These are phyloP conservation scores for Cyberlindnera petersonii DNA, from an alignment of 805 yeast genomes.

Conservation along the genomic window DNA sequence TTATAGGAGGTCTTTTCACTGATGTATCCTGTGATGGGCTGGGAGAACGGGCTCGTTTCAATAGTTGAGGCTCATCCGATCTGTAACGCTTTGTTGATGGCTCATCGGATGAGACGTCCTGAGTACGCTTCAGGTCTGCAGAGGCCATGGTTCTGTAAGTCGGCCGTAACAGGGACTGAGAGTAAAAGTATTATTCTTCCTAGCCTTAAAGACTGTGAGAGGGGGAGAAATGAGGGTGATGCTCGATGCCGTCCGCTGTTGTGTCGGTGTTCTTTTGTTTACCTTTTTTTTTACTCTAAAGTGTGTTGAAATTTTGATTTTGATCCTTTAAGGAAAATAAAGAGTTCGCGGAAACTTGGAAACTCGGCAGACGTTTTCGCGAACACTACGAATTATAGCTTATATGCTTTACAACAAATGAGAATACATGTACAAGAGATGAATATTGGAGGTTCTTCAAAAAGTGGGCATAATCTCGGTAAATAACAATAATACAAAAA, in stretches of 20 bases:
- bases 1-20: slow-evolving; percentile 31
- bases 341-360: slow-evolving; percentile 1
- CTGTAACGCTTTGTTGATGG: slow-evolving; percentile 1
- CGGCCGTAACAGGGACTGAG: no score
- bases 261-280: slow-evolving; percentile 1
- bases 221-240: no score
- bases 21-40: slow-evolving; percentile 3
- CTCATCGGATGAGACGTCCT: background rate
- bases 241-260: background rate
- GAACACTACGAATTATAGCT: no score
- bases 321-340: background rate
- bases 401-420: no score
- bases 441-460: no score
- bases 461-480: no score
- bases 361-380: no score
- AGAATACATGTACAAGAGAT: no score
- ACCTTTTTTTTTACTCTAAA: slow-evolving; percentile 1
- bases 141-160: background rate
- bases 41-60: slow-evolving; percentile 7
- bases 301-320: slow-evolving; percentile 2
- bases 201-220: no score
- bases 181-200: no score
- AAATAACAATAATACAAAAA: no score
- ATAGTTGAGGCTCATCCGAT: background rate
- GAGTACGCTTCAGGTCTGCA: slow-evolving; percentile 1